Percentiles rank a stretch among this genome's conserved stretches.
phyloP scores from a whole-genome alignment of 2,329 filamentous ascomycete species.

The Zalaria obscura region DNA sequence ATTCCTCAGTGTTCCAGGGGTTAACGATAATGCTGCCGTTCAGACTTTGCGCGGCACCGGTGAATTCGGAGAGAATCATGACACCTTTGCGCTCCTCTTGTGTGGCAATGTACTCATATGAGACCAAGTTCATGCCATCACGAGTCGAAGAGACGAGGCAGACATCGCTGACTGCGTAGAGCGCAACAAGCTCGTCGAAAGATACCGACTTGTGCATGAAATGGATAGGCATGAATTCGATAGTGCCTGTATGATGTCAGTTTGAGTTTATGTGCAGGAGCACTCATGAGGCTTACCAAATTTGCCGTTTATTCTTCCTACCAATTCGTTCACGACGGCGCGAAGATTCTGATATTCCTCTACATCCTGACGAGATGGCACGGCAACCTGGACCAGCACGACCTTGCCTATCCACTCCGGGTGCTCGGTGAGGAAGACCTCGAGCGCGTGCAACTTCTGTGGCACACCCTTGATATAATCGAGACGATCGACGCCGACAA shows the following conservation, averaged over 20 bases:
- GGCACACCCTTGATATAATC: slow-evolving; percentile 99
- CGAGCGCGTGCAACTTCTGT: slow-evolving; percentile 89
- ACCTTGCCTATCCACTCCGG: slow-evolving; percentile 98
- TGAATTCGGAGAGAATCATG: slow-evolving; percentile 93
- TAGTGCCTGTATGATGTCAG: slow-evolving; percentile 43
- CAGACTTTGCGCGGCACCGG: slow-evolving; percentile 84
- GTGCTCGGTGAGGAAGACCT: slow-evolving; percentile 92
- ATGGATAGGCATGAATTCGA: slow-evolving; percentile 98
- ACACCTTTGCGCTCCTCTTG: slow-evolving; percentile 83
- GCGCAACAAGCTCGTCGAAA: slow-evolving; percentile 85
- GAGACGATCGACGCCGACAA: slow-evolving; percentile 89
- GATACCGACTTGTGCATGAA: slow-evolving; percentile 94
- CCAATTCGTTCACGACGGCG: slow-evolving; percentile 89
- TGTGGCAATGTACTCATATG: slow-evolving; percentile 94
- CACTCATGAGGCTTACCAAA: slow-evolving; percentile 42
- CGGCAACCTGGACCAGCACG: slow-evolving; percentile 87
- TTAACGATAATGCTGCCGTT: slow-evolving; percentile 93
- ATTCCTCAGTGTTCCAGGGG: slow-evolving; percentile 95
- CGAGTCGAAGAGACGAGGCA: slow-evolving; percentile 91
- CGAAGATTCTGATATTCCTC: slow-evolving; percentile 96
- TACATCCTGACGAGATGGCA: slow-evolving; percentile 87
- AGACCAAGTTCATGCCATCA: slow-evolving; percentile 97
- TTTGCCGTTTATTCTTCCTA: slow-evolving; percentile 91
- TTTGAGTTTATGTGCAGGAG: neutral
- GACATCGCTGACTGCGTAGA: slow-evolving; percentile 85